A percentile compares a stretch with the other conserved stretches of the same genome.
phyloP scores from a whole-genome alignment of 257 asterid species.

The Solanum neorickii region DNA sequence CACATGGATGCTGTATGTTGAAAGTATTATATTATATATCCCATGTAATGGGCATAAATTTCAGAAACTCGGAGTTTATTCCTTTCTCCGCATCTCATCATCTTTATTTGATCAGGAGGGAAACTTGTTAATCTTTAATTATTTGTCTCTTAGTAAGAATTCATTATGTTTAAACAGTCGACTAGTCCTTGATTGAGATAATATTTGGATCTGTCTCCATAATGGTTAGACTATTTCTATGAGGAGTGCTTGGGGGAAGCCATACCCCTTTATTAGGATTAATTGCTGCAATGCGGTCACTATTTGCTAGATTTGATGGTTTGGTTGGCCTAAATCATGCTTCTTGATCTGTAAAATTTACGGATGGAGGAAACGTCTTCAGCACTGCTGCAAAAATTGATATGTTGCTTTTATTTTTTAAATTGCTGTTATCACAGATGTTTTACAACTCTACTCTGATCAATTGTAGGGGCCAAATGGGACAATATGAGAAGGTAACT shows the following conservation, averaged over 20 bases:
- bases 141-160: background rate
- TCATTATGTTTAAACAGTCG: background rate
- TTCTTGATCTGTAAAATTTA: background rate
- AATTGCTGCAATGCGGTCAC: background rate
- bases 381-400: background rate
- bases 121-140: background rate
- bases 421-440: background rate
- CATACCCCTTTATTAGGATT: background rate
- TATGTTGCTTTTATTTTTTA: background rate
- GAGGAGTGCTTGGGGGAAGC: background rate
- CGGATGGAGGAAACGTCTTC: background rate
- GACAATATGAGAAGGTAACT: conserved; percentile 34
- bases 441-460: background rate
- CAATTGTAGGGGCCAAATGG: conserved; percentile 83
- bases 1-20: background rate
- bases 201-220: background rate
- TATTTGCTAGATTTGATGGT: background rate
- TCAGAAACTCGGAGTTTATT: background rate
- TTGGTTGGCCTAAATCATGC: background rate
- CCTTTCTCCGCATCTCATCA: background rate
- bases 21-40: background rate
- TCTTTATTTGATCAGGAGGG: background rate
- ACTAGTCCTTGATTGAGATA: background rate
- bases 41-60: background rate
- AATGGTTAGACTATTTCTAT: background rate